phyloP scores from a whole-genome alignment of 2,329 filamentous ascomycete genomes.

The Fusarium anthophilum region DNA sequence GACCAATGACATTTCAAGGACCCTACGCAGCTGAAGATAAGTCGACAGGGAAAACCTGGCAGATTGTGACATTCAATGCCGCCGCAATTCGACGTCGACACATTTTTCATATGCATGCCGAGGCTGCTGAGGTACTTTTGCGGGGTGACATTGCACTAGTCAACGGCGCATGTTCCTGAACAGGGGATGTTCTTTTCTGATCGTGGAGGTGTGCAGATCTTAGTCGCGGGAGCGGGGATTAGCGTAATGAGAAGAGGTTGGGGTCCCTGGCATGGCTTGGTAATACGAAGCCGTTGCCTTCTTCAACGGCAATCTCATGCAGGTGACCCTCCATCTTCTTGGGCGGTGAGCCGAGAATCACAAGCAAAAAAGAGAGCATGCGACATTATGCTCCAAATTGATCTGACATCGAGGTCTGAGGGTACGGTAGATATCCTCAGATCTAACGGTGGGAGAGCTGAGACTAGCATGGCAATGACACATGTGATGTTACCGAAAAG shows the following conservation, averaged over 20 bases:
- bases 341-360: constrained; percentile 4
- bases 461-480: not conserved
- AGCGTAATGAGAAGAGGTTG: not conserved
- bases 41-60: not conserved
- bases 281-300: constrained; percentile 6
- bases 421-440: not conserved
- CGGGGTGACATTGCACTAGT: constrained; percentile 14
- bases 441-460: not conserved
- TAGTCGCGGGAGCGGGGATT: constrained; percentile 7
- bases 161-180: constrained; percentile 24
- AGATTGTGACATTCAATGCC: constrained; percentile 1
- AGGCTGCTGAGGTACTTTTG: constrained; percentile 33
- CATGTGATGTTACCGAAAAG: not conserved
- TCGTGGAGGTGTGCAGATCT: constrained; percentile 24
- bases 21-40: not conserved
- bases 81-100: constrained; percentile 27
- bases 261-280: not conserved
- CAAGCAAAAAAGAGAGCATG: not conserved
- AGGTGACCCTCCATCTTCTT: not conserved
- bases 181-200: constrained; percentile 19
- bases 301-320: not conserved
- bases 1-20: not conserved
- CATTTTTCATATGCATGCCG: constrained; percentile 42
- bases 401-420: not conserved
- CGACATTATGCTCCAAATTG: not conserved